phyloP scores from a whole-genome alignment of 2,329 filamentous ascomycete species.

The Colletotrichum tofieldiae region DNA sequence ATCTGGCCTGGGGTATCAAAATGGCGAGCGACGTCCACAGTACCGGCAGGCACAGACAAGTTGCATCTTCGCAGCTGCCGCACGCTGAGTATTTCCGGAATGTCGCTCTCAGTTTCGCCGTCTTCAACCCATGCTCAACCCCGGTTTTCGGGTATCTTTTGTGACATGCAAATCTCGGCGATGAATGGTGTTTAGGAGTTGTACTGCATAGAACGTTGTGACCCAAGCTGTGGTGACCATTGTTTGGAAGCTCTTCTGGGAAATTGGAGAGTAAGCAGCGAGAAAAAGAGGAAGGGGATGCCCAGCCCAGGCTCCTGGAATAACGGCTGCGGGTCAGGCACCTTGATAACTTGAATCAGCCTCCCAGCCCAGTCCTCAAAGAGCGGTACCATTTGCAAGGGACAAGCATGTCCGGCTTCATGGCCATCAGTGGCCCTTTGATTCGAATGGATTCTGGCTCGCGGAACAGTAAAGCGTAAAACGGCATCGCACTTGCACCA shows the following conservation, averaged over 20 bases:
- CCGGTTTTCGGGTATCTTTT: not conserved
- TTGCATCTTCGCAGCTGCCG: slow-evolving; percentile 3
- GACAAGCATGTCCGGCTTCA: not conserved
- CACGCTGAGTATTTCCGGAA: not conserved
- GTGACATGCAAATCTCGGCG: slow-evolving; percentile 9
- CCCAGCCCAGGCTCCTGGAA: not conserved
- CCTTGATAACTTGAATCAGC: not conserved
- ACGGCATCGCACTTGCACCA: not conserved
- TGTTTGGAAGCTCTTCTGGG: not conserved
- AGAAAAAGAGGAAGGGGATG: not conserved
- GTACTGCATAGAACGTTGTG: no score
- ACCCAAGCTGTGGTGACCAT: not conserved
- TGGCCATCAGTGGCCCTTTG: not conserved
- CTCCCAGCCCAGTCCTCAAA: not conserved
- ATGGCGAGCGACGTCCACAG: not conserved
- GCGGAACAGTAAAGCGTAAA: not conserved
- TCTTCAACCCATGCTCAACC: not conserved
- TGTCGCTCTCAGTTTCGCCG: not conserved
- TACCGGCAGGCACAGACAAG: not conserved
- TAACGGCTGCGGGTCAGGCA: not conserved
- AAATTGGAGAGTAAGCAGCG: not conserved
- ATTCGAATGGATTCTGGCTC: not conserved
- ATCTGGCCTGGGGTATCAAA: not conserved
- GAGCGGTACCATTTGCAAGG: not conserved
- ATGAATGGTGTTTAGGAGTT: not conserved